A percentile compares a stretch with the other conserved stretches of the same genome.
phyloP scores from a whole-genome alignment of 164 flowering plant species.

The Paratinospora sagittata region DNA sequence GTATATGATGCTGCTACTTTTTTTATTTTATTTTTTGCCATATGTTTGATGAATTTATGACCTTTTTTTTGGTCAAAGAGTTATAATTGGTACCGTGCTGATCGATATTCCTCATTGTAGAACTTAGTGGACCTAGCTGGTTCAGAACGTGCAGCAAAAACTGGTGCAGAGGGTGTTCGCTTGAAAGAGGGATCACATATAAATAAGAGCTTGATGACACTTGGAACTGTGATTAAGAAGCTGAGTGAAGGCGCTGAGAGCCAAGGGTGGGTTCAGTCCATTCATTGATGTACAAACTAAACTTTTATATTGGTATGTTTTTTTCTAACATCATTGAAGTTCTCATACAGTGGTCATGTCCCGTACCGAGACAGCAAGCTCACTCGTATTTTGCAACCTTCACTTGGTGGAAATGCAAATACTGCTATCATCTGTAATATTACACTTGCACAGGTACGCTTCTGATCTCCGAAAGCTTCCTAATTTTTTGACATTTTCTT shows the following conservation, averaged over 20 bases:
- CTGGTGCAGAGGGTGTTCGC: conserved; percentile 95
- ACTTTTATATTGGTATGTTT: background rate
- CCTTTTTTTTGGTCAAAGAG: too few species aligned
- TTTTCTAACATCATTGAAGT: background rate
- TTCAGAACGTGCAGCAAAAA: conserved; percentile 97
- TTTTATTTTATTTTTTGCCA: background rate
- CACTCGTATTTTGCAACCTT: conserved; percentile 93
- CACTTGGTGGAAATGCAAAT: conserved; percentile 91
- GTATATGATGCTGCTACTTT: conserved; percentile 29
- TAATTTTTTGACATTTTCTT: background rate
- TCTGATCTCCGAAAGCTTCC: background rate
- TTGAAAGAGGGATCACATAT: conserved; percentile 98
- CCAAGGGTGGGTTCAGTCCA: conserved; percentile 60
- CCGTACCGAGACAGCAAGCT: conserved; percentile 94
- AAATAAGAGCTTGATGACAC: conserved; percentile 93
- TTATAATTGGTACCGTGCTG: background rate
- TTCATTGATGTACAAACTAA: background rate
- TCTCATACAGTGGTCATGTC: conserved; percentile 68
- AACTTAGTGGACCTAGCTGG: conserved; percentile 98
- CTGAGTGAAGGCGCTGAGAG: conserved; percentile 96
- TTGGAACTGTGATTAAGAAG: conserved; percentile 94
- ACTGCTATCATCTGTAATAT: conserved; percentile 97
- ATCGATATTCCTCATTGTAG: conserved; percentile 22
- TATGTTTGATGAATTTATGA: background rate
- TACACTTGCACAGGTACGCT: conserved; percentile 89